Percentiles rank a stretch among this genome's conserved stretches.
phyloP scores from a whole-genome alignment of 371 early-diverging fungal species.

The Apophysomyces trapeziformis region DNA sequence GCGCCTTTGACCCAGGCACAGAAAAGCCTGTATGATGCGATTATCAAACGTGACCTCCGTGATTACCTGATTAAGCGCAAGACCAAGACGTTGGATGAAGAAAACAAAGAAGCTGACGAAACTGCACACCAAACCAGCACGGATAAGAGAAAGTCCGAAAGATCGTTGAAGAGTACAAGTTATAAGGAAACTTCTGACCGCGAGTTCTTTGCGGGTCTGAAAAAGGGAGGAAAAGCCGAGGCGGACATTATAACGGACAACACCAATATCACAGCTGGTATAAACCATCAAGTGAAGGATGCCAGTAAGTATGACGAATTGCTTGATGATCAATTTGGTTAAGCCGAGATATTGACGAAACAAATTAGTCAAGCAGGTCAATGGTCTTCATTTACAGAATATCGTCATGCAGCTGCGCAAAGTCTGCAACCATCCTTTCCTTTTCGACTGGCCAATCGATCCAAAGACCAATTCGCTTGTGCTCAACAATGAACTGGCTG shows the following conservation, averaged over 20 bases:
- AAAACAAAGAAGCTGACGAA: slow-evolving; percentile 35
- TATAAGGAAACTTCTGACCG: slow-evolving; percentile 54
- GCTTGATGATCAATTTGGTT: background rate
- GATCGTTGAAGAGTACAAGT: slow-evolving; percentile 26
- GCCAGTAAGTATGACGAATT: slow-evolving; percentile 22
- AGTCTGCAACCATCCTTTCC: slow-evolving; percentile 94
- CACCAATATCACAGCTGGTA: slow-evolving; percentile 13
- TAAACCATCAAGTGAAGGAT: slow-evolving; percentile 21
- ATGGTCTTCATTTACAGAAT: slow-evolving; percentile 72
- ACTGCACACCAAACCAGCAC: slow-evolving; percentile 27
- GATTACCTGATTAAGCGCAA: slow-evolving; percentile 71
- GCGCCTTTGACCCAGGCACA: slow-evolving; percentile 85
- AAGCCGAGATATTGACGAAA: background rate
- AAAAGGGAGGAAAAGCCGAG: slow-evolving; percentile 43
- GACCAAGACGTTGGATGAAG: slow-evolving; percentile 19
- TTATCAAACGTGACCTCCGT: slow-evolving; percentile 72
- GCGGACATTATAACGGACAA: slow-evolving; percentile 16
- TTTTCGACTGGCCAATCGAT: slow-evolving; percentile 82
- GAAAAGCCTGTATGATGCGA: slow-evolving; percentile 84
- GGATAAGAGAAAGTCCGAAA: slow-evolving; percentile 15
- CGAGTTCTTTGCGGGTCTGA: slow-evolving; percentile 47
- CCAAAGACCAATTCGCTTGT: slow-evolving; percentile 49
- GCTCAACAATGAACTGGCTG: slow-evolving; percentile 62
- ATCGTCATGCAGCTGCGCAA: slow-evolving; percentile 95
- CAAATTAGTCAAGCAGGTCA: slow-evolving; percentile 50